phyloP scores from a whole-genome alignment of 2,329 filamentous ascomycete genomes.

The Ceratocystis albifundus region DNA sequence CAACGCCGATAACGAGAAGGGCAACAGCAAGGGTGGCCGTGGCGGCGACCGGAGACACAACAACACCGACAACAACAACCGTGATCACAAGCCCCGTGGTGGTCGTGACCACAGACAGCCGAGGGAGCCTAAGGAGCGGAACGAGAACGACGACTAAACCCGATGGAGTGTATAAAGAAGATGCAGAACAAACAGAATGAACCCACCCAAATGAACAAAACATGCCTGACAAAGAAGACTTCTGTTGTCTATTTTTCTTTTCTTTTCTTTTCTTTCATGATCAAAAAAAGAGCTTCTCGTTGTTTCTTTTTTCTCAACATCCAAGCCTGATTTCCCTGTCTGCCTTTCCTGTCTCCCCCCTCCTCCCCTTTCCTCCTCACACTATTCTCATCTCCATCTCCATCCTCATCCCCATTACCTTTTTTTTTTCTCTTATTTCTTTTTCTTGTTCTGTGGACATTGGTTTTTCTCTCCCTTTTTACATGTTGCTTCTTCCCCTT shows the following conservation, averaged over 20 bases:
- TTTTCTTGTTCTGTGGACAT: neutral
- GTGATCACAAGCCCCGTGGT: constrained; percentile 30
- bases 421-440: neutral
- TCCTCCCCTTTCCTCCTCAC: neutral
- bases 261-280: constrained; percentile 9
- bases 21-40: constrained; percentile 27
- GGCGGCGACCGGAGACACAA: constrained; percentile 29
- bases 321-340: neutral
- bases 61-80: constrained; percentile 26
- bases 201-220: constrained; percentile 11
- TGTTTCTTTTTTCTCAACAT: neutral
- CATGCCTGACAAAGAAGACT: constrained; percentile 13
- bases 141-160: constrained; percentile 46
- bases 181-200: constrained; percentile 14
- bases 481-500: neutral
- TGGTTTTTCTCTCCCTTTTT: neutral
- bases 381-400: neutral
- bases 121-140: constrained; percentile 39
- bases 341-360: no score
- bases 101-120: constrained; percentile 28
- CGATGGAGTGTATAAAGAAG: constrained; percentile 7
- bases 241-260: constrained; percentile 1
- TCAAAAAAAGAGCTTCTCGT: neutral
- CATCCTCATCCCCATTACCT: neutral
- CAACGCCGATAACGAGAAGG: constrained; percentile 27